phyloP scores from a whole-genome alignment of 179 eudicot genomes.

The Gypsophila paniculata region DNA sequence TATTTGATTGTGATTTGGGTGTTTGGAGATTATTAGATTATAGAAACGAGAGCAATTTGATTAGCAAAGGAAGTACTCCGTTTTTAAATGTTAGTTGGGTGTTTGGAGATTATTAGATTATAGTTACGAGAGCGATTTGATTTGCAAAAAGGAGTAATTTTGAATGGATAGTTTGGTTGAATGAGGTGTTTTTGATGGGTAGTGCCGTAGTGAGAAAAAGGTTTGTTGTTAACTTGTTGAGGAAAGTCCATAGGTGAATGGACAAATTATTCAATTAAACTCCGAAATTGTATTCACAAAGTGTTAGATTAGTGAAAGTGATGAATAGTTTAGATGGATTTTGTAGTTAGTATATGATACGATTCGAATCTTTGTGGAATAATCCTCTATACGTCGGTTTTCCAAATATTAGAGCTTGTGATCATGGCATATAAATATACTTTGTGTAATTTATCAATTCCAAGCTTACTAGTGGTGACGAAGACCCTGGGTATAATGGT shows the following conservation, averaged over 20 bases:
- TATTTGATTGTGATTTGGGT: too few relatives aligned
- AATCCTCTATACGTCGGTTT: neutral
- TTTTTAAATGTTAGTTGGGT: neutral
- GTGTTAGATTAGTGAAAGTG: neutral
- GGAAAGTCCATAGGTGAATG: neutral
- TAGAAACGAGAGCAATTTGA: neutral
- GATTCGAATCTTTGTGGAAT: slow-evolving; percentile 7
- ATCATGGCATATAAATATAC: neutral
- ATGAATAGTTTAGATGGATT: neutral
- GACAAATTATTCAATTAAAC: neutral
- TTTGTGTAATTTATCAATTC: neutral
- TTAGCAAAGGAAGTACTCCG: neutral
- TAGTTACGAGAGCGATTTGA: neutral
- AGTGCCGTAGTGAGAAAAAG: neutral
- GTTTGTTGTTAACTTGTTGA: neutral
- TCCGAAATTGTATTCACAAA: neutral
- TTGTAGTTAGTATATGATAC: neutral
- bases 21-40: too few relatives aligned
- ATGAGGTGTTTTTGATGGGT: neutral
- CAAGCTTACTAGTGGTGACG: neutral
- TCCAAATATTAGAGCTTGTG: neutral
- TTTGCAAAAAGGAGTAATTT: neutral
- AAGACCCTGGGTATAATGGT: neutral
- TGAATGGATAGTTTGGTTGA: neutral
- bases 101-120: too few relatives aligned